These are phyloP conservation scores for Goffeauzyma gilvescens DNA, from an alignment of 768 basidiomycete species.

Conservation along the genomic window DNA sequence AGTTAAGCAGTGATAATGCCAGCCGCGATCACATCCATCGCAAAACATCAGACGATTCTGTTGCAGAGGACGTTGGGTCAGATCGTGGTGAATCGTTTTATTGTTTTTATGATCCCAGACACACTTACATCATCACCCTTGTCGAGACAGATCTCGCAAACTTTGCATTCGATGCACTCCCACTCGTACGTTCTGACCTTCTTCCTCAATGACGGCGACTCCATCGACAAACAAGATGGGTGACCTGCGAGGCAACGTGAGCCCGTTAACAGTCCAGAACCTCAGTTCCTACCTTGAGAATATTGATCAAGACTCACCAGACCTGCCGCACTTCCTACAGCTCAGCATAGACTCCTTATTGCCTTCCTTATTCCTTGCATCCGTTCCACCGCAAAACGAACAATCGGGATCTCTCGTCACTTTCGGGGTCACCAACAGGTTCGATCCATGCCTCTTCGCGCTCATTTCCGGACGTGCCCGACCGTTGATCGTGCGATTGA, in stretches of 20 bases:
- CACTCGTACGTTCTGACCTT: constrained; percentile 56
- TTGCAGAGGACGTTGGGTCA: background rate
- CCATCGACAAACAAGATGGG: constrained; percentile 57
- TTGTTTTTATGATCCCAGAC: no score
- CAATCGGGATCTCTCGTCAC: constrained; percentile 45
- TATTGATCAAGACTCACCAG: constrained; percentile 39
- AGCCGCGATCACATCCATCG: constrained; percentile 67
- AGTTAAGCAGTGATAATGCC: constrained; percentile 25
- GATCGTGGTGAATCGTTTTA: no score
- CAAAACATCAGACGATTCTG: constrained; percentile 73
- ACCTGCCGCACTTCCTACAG: constrained; percentile 65
- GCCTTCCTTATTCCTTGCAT: constrained; percentile 41
- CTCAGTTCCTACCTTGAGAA: background rate
- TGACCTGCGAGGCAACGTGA: constrained; percentile 42
- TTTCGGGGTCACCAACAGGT: background rate
- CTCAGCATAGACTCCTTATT: constrained; percentile 52
- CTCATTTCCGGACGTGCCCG: no score
- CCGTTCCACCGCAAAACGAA: constrained; percentile 56
- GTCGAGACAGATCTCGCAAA: constrained; percentile 63
- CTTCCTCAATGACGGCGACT: constrained; percentile 37
- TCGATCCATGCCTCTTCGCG: background rate
- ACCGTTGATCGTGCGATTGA: no score
- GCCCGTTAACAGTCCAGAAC: background rate
- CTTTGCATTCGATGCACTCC: constrained; percentile 82
- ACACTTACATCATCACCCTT: constrained; percentile 73